A percentile compares a stretch with the other conserved stretches of the same genome.
phyloP scores from a whole-genome alignment of 2,329 filamentous ascomycete genomes.

The Cercospora berteroae region DNA sequence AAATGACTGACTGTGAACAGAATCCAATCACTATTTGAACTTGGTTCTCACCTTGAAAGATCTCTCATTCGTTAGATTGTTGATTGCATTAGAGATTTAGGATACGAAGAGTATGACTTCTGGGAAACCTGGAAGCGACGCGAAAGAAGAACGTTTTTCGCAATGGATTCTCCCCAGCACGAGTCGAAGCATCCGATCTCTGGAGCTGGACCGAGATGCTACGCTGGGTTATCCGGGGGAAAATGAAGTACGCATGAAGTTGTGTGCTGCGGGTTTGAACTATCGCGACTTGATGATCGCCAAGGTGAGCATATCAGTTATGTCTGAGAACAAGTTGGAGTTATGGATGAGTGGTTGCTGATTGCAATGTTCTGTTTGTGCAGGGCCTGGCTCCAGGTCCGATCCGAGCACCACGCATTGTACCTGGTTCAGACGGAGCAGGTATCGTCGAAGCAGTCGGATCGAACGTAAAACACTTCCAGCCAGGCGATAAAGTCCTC shows the following conservation, averaged over 20 bases:
- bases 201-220: conserved; percentile 21
- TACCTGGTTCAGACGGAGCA: conserved; percentile 27
- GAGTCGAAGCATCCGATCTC: conserved; percentile 19
- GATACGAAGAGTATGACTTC: not conserved
- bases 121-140: not conserved
- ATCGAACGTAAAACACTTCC: conserved; percentile 56
- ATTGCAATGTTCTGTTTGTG: not conserved
- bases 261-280: conserved; percentile 45
- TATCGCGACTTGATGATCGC: conserved; percentile 46
- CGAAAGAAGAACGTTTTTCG: not conserved
- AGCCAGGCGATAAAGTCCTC: conserved; percentile 54
- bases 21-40: not conserved
- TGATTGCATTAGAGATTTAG: too few relatives aligned
- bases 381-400: conserved; percentile 17
- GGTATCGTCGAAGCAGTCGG: conserved; percentile 56
- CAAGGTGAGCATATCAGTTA: conserved; percentile 29
- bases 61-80: too few relatives aligned
- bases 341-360: not conserved
- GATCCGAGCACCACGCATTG: conserved; percentile 4
- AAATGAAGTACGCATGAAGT: conserved; percentile 22
- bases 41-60: too few relatives aligned
- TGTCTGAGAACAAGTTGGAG: not conserved
- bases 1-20: not conserved
- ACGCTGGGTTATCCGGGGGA: conserved; percentile 20
- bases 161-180: not conserved